Conservation (phyloP, 2,329 filamentous ascomycete species). For the Aureobasidium sp. region DNA sequence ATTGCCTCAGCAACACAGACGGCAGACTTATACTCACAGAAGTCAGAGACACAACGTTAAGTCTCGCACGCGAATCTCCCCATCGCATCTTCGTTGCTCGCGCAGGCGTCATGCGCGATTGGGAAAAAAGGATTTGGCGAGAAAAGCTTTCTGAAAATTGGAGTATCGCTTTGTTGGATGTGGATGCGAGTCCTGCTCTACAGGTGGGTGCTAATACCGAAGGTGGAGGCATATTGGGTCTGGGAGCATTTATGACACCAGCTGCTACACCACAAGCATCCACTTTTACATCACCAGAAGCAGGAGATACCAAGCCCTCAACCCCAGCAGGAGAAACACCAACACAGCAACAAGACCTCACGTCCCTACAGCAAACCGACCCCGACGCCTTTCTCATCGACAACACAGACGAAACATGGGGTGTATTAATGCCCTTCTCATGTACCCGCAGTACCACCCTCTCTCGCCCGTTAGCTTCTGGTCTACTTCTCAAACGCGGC, state of each 20-base stretch:
- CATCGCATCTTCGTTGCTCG: slow-evolving; percentile 74
- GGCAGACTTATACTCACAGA: slow-evolving; percentile 9
- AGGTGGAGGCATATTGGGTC: slow-evolving; percentile 26
- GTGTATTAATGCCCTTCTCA: slow-evolving; percentile 50
- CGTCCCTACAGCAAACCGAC: slow-evolving; percentile 35
- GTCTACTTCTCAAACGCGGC: slow-evolving; percentile 38
- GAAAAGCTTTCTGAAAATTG: slow-evolving; percentile 22
- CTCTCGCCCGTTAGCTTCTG: slow-evolving; percentile 31
- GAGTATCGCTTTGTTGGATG: slow-evolving; percentile 25
- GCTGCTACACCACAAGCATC: slow-evolving; percentile 53
- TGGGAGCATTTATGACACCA: slow-evolving; percentile 44
- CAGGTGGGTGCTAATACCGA: slow-evolving; percentile 45
- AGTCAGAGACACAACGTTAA: slow-evolving; percentile 70
- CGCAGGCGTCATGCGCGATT: slow-evolving; percentile 39
- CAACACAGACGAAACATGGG: slow-evolving; percentile 68
- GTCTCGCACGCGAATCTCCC: slow-evolving; percentile 62
- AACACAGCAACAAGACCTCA: slow-evolving; percentile 23
- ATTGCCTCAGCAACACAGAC: slow-evolving; percentile 54
- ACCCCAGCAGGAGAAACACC: slow-evolving; percentile 31
- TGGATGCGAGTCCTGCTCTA: slow-evolving; percentile 30
- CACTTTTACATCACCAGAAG: slow-evolving; percentile 24
- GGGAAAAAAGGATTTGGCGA: slow-evolving; percentile 14
- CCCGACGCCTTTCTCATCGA: slow-evolving; percentile 65
- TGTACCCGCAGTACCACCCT: slow-evolving; percentile 43
- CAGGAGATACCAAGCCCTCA: slow-evolving; percentile 24